Evolutionary conservation across 2,329 filamentous ascomycete species (phyloP).

Genomic region (Neofusicoccum parvum): DNA sequence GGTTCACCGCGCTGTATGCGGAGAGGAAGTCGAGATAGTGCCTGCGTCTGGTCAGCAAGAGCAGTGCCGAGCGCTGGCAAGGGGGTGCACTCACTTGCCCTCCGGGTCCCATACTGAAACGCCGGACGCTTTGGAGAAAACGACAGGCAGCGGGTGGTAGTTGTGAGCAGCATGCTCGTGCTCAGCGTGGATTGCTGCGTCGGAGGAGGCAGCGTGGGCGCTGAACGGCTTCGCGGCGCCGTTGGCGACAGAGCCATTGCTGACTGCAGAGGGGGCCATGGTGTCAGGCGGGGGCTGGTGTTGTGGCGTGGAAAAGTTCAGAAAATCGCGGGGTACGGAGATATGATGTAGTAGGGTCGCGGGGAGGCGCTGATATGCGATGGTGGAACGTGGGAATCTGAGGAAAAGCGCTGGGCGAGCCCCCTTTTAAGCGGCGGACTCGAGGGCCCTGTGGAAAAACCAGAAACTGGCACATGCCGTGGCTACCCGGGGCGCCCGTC

Average conservation of each 20-base stretch:
- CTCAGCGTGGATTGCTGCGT: slow-evolving; percentile 78
- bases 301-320: background rate
- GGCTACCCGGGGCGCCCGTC: slow-evolving; percentile 25
- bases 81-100: slow-evolving; percentile 49
- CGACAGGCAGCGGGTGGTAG: slow-evolving; percentile 95
- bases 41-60: slow-evolving; percentile 18
- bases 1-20: slow-evolving; percentile 96
- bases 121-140: slow-evolving; percentile 69
- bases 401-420: background rate
- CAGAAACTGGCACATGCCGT: slow-evolving; percentile 18
- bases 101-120: slow-evolving; percentile 96
- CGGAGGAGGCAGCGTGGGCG: slow-evolving; percentile 77
- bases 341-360: background rate
- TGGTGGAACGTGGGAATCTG: background rate
- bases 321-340: background rate
- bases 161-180: slow-evolving; percentile 91
- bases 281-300: background rate
- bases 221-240: slow-evolving; percentile 5
- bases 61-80: background rate
- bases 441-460: background rate
- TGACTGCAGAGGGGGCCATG: slow-evolving; percentile 25
- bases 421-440: slow-evolving; percentile 11
- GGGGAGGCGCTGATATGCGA: slow-evolving; percentile 7
- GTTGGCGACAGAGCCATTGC: slow-evolving; percentile 30
- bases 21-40: slow-evolving; percentile 98